These are phyloP conservation scores for Neonectria magnoliae DNA, from an alignment of 2,329 filamentous ascomycete species.

Conservation along the genomic window DNA sequence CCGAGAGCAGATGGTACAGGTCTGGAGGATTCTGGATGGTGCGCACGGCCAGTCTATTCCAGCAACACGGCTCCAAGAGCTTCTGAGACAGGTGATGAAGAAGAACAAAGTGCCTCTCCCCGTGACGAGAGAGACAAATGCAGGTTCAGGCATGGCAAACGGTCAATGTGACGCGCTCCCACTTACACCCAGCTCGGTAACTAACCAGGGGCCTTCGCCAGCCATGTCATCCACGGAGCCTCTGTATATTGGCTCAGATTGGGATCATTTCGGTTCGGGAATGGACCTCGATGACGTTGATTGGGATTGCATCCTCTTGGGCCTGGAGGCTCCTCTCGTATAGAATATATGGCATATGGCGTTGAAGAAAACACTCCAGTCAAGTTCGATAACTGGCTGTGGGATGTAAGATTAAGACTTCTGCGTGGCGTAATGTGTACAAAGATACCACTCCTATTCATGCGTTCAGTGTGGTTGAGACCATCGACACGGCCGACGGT, in stretches of 20 bases:
- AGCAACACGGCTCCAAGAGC: constrained; percentile 44
- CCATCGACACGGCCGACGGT: not conserved
- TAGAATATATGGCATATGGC: constrained; percentile 6
- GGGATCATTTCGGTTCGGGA: constrained; percentile 41
- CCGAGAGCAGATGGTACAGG: constrained; percentile 42
- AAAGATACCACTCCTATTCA: not conserved
- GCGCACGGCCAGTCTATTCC: constrained; percentile 44
- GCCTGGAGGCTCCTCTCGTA: constrained; percentile 48
- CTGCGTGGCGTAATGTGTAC: no score
- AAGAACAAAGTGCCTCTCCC: constrained; percentile 44
- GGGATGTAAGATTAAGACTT: not conserved
- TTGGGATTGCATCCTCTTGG: constrained; percentile 49
- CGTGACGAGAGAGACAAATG: constrained; percentile 12
- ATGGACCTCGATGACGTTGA: constrained; percentile 49
- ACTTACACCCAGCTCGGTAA: constrained; percentile 44
- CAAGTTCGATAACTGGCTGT: no score
- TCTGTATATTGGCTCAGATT: constrained; percentile 36
- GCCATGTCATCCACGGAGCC: constrained; percentile 23
- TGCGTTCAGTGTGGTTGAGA: not conserved
- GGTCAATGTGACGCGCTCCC: constrained; percentile 30
- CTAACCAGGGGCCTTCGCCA: constrained; percentile 20
- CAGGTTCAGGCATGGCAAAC: not conserved
- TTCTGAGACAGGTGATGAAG: constrained; percentile 45
- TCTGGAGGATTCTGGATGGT: constrained; percentile 48
- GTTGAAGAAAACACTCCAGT: not conserved